A percentile compares a stretch with the other conserved stretches of the same genome.
phyloP scores from a whole-genome alignment of 1,284 basidiomycete species.

The Peniophora sp. region DNA sequence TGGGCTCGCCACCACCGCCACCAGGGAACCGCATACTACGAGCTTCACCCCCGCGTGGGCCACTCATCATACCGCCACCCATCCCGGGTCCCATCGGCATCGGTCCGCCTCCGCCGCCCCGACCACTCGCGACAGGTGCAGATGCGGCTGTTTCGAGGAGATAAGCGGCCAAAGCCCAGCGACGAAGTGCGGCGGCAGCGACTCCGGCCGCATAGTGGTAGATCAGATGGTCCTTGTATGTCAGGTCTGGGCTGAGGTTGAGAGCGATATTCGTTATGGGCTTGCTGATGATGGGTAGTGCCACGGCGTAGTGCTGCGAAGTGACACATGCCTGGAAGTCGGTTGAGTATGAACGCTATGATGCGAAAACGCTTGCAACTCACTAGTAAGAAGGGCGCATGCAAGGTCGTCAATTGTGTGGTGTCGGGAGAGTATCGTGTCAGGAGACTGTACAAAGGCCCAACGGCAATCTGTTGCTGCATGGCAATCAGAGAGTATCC shows the following conservation, averaged over 20 bases:
- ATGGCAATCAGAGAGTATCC: not conserved
- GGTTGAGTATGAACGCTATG: constrained; percentile 1
- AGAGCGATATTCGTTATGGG: constrained; percentile 55
- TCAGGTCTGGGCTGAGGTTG: constrained; percentile 40
- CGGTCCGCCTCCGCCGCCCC: constrained; percentile 12
- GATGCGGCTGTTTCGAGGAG: constrained; percentile 73
- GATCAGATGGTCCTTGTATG: constrained; percentile 66
- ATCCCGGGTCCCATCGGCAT: constrained; percentile 1
- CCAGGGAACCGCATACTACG: constrained; percentile 3
- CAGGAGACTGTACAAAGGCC: constrained; percentile 50
- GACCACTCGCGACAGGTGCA: constrained; percentile 56
- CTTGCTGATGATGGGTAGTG: constrained; percentile 47
- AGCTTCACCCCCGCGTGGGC: constrained; percentile 3
- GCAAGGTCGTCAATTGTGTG: constrained; percentile 60
- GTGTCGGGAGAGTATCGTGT: constrained; percentile 48
- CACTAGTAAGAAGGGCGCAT: constrained; percentile 42
- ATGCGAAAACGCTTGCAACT: constrained; percentile 9
- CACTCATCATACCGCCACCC: constrained; percentile 2
- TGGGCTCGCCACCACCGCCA: constrained; percentile 9
- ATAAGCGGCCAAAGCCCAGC: constrained; percentile 60
- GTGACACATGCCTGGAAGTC: constrained; percentile 31
- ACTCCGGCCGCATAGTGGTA: constrained; percentile 76
- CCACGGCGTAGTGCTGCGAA: constrained; percentile 41
- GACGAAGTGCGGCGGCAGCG: constrained; percentile 49
- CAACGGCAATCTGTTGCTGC: constrained; percentile 37